Evolutionary conservation across 2,329 filamentous ascomycete genomes (phyloP), one percentile per base, ranked within the genome.

Genomic region (Paecilomyces sp.): DNA sequence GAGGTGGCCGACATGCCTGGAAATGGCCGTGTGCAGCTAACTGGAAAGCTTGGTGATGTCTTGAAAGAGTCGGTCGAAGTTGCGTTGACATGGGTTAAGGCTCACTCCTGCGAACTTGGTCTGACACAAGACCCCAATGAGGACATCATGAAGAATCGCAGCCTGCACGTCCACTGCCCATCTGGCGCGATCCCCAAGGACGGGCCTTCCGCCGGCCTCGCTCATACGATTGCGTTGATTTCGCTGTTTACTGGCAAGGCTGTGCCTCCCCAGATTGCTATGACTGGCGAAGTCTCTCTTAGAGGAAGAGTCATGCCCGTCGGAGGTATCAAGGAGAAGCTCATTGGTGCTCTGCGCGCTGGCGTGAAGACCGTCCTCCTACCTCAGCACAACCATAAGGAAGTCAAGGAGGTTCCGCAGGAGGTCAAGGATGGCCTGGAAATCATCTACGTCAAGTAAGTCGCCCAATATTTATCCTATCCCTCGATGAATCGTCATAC

Each of bases 1-100:
- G 94, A 99, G 77, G 91, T 97, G 53, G 91, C 93, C 11, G 92
- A 96, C 71, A 97, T 97, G 92, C 94, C 94, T 0, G 94, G 94
- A 52, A 88, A 85, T 59, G 94, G 94, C 34, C 88, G 89, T 57
- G 91, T 99, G 36, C 94, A 97, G 77, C 86, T 99, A 28, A 99
- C 94, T 1, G 94, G 94, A 62, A 97, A 96, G 74, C 86, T 99
- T 6, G 94, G 94, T 64, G 92, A 97, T 67, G 94, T 99, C 31
- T 85, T 99, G 61, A 97, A 97, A 77, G 94, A 99, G 76, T 93
- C 88, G 63, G 94, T 97, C 51, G 93, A 97, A 75, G 94, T 99
- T 22, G 94, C 94, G 11, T 82, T 97, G 34, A 93, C 89, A 15
- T 99, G 94, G 94, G 94, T 99, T 57, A 97, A 97, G 75, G 90